These are phyloP conservation scores for Colletotrichum tanaceti DNA, from an alignment of 2,329 filamentous ascomycete species.

Conservation along the genomic window DNA sequence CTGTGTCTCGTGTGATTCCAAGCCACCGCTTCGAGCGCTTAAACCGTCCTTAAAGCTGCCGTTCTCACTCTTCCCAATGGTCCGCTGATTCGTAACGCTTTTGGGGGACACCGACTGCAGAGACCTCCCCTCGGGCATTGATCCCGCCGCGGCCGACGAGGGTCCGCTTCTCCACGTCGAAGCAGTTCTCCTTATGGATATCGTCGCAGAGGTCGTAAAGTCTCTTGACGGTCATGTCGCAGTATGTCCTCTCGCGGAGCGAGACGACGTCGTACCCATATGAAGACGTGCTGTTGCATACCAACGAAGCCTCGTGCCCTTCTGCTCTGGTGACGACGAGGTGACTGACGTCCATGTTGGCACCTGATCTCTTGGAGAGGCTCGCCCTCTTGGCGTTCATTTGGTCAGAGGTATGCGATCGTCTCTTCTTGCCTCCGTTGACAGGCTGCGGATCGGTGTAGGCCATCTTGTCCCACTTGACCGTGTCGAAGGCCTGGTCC, in stretches of 20 bases:
- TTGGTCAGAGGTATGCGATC: not conserved
- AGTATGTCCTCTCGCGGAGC: slow-evolving; percentile 46
- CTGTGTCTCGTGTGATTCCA: no score
- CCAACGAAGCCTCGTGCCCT: slow-evolving; percentile 47
- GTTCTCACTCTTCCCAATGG: slow-evolving; percentile 5
- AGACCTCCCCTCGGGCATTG: slow-evolving; percentile 5
- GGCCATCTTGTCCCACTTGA: slow-evolving; percentile 35
- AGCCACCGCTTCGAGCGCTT: no score
- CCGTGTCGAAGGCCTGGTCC: slow-evolving; percentile 39
- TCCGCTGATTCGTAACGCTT: slow-evolving; percentile 7
- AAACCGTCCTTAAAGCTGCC: not conserved
- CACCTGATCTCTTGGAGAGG: slow-evolving; percentile 1
- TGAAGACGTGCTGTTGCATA: slow-evolving; percentile 47
- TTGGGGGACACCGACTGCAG: not conserved
- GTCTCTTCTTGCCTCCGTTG: not conserved
- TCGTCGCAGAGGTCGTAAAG: slow-evolving; percentile 45
- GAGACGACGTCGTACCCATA: slow-evolving; percentile 50
- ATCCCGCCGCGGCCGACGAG: slow-evolving; percentile 16
- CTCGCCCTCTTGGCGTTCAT: not conserved
- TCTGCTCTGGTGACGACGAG: slow-evolving; percentile 43
- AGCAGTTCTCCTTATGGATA: not conserved
- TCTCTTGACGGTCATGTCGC: slow-evolving; percentile 48
- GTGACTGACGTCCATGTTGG: slow-evolving; percentile 24
- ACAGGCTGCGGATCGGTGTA: not conserved
- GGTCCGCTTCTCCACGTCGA: slow-evolving; percentile 10